Evolutionary conservation across 768 basidiomycete genomes (phyloP), one percentile per base, ranked within the genome.

Genomic region (Dictyophora rubrovolvata): DNA sequence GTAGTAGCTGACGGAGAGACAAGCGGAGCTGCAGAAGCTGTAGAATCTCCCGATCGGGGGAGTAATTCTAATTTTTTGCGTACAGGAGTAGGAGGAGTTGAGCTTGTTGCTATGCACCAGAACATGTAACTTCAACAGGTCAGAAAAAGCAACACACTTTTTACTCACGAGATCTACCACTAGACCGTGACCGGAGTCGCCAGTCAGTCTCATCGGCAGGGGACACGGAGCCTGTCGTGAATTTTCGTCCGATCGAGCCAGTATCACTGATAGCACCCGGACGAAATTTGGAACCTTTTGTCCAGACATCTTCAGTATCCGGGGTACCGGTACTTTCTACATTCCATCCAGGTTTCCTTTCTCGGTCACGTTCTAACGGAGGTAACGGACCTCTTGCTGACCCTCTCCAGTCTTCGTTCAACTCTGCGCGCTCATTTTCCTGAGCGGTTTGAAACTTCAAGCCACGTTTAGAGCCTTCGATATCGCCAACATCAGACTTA

Each of bases 51-150:
- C 33, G 88, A 80, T 35, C 92, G 84, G 22, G 94, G 93, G 1
- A 94, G 74, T 37, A 96, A 81, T 64, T 93, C 89, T 11, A 97
- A 78, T 69, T 90, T 93, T 56, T 82, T 81, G 52, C 93, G 85
- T 60, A 76, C 75, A 37, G 91, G 91, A 11, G 90, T 89, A 4
- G 92, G 83, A 28, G 91, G 86, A 33, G 86, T 86, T 48, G 89
- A 89, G 64, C 69, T 81, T 56, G 70, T 81, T 35, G 89, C 86
- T 90, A 64, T n/a, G n/a, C n/a, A 42, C 35, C 5, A 36, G 37
- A 63, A 65, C 55, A 63, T 57, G n/a, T 46, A 37, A 61, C 59
- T 42, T 42, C 21, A 33, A 53, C 28, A 63, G 61, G 57, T 34
- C 14, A n/a, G n/a, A n/a, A 7, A 21, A 33, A 33, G 4, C 1